A percentile compares a stretch with the other conserved stretches of the same genome.
These are phyloP conservation scores for Populus alba DNA, from an alignment of 345 rosid genomes.

Conservation along the genomic window DNA sequence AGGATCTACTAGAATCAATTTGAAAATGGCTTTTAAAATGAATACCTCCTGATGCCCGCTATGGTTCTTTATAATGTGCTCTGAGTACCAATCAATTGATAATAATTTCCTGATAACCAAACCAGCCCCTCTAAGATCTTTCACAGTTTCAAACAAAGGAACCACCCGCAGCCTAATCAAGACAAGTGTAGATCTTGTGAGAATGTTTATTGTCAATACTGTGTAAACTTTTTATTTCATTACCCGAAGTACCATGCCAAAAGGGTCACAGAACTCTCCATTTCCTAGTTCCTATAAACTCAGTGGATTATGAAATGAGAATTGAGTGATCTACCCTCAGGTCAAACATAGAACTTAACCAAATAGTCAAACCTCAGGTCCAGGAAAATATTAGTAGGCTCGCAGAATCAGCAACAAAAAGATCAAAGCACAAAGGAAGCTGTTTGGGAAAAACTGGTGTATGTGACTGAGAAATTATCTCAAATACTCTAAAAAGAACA, in stretches of 20 bases:
- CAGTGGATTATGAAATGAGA: not conserved
- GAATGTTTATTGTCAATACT: not conserved
- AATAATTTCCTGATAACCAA: conserved; percentile 71
- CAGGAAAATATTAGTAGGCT: not conserved
- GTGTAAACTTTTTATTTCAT: not conserved
- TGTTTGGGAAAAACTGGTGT: not conserved
- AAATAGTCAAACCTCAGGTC: not conserved
- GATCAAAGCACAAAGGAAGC: not conserved
- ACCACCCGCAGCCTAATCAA: conserved; percentile 80
- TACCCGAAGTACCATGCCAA: not conserved
- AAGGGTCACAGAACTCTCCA: not conserved
- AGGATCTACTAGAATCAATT: conserved; percentile 5
- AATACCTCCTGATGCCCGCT: conserved; percentile 88
- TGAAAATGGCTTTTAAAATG: not conserved
- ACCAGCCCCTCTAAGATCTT: conserved; percentile 88
- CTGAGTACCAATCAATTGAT: conserved; percentile 91
- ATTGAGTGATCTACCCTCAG: not conserved
- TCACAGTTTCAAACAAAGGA: conserved; percentile 92
- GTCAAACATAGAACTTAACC: not conserved
- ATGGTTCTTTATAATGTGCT: conserved; percentile 75
- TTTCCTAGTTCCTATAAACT: not conserved
- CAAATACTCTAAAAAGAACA: not conserved
- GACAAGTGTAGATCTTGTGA: conserved; percentile 11
- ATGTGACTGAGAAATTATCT: not conserved
- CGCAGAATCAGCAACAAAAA: not conserved